These are phyloP conservation scores for Papiliotrema laurentii DNA, from an alignment of 1,284 basidiomycete genomes.

Conservation along the genomic window DNA sequence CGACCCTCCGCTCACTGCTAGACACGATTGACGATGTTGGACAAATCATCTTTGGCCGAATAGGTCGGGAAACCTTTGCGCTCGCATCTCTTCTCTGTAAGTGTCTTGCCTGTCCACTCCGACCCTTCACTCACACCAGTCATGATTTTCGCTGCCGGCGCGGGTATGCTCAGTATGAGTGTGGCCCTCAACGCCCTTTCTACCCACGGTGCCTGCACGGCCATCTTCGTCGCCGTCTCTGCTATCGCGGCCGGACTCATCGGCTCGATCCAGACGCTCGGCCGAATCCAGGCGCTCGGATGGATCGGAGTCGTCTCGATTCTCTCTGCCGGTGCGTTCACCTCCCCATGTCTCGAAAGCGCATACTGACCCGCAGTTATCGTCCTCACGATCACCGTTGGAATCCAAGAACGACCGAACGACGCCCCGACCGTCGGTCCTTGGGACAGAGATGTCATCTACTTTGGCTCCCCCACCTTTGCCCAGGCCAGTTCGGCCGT, in stretches of 20 bases:
- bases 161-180: slow-evolving; percentile 34
- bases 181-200: slow-evolving; percentile 47
- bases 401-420: slow-evolving; percentile 37
- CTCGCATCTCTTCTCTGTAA: slow-evolving; percentile 25
- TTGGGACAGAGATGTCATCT: slow-evolving; percentile 25
- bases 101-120: neutral
- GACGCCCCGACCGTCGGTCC: slow-evolving; percentile 21
- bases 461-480: slow-evolving; percentile 28
- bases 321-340: neutral
- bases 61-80: slow-evolving; percentile 32
- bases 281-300: slow-evolving; percentile 41
- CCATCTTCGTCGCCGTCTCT: slow-evolving; percentile 40
- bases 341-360: neutral
- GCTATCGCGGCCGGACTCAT: slow-evolving; percentile 29
- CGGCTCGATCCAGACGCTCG: slow-evolving; percentile 42
- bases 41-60: slow-evolving; percentile 27
- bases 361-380: slow-evolving; percentile 30
- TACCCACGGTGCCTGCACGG: slow-evolving; percentile 40
- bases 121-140: slow-evolving; percentile 2
- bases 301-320: slow-evolving; percentile 31
- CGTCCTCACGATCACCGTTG: slow-evolving; percentile 44
- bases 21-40: slow-evolving; percentile 10
- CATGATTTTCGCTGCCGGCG: slow-evolving; percentile 19
- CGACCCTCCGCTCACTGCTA: neutral
- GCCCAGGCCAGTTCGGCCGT: slow-evolving; percentile 38